Base-by-base conservation (phyloP, 2,329 filamentous ascomycete genomes). In the Chaetomium globosum region DNA sequence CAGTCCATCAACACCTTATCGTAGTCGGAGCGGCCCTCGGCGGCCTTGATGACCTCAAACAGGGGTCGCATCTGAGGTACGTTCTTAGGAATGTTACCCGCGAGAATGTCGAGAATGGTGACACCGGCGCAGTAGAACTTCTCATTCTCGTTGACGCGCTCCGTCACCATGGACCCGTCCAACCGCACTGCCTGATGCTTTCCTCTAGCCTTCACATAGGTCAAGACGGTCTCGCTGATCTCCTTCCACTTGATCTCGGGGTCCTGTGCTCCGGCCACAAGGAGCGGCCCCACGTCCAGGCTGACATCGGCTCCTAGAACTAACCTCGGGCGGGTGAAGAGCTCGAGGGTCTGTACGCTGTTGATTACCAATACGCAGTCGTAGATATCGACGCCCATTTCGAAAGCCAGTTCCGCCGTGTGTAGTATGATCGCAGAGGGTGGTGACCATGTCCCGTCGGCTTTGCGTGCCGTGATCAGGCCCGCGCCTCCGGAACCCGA, bases 351-450 rank as follows among this genome's bases (percentile, higher is more conserved):
- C 64, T 91, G 85, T 54, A 91, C 87, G 53, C 90, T 93, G 79
- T 96, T 97, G 74, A 97, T 93, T 43, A 97, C 90, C 9, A 97
- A 85, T 16, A 98, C 90, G 74, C 93, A 97, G 76, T 98, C 94
- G 80, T 97, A 98, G 36, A 97, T 93, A 75, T 98, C 94, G 49
- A 97, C 90, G 2, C 93, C 94, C 6, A 93, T 89, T 61, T 97
- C 85, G 74, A 98, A 97, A 43, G 93, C 94, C 39, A 97, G 83
- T 0, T 90, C 92, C 0, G 92, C 87, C 0, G 94, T 97, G 75
- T 98, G 94, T 55, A 97, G 83, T 80, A 97, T 85, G 70, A 98
- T 93, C 56, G 91, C 93, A 0, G 92, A 96, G 0, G 94, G 94
- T 9, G 93, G 91, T 69, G 92, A 95, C 93, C 93, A 97, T 69